Percentiles rank a stretch among this genome's conserved stretches.
These are phyloP conservation scores for Phtheirospermum japonicum DNA, from an alignment of 257 asterid genomes.

Conservation along the genomic window DNA sequence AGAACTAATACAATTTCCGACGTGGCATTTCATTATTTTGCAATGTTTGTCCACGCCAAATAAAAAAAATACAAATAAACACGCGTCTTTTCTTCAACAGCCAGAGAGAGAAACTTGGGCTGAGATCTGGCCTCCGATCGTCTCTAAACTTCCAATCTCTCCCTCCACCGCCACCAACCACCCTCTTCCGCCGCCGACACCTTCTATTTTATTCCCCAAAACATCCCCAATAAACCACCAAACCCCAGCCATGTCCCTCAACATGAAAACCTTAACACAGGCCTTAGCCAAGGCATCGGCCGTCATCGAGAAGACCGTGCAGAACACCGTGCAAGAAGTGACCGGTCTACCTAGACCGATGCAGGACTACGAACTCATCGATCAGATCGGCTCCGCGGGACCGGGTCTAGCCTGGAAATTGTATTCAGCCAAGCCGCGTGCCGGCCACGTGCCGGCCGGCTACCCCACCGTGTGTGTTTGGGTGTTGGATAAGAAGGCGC, in stretches of 20 bases:
- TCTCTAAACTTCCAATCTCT: conserved; percentile 28
- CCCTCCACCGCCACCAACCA: conserved; percentile 29
- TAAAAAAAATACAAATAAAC: conserved; percentile 9
- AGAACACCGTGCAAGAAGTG: conserved; percentile 93
- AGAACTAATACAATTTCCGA: conserved; percentile 22
- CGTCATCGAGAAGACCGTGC: conserved; percentile 94
- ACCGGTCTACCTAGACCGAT: conserved; percentile 83
- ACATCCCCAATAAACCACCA: conserved; percentile 17
- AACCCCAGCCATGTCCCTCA: conserved; percentile 59
- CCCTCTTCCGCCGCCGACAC: conserved; percentile 18
- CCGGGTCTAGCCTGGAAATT: conserved; percentile 93
- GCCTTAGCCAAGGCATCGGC: conserved; percentile 98
- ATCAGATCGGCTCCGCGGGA: conserved; percentile 97
- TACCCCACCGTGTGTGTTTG: conserved; percentile 92
- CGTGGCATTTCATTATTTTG: conserved; percentile 32
- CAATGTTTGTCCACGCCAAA: conserved; percentile 24
- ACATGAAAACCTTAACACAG: conserved; percentile 87
- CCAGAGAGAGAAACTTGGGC: conserved; percentile 37
- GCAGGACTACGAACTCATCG: conserved; percentile 77
- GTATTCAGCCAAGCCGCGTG: conserved; percentile 82
- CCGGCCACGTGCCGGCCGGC: conserved; percentile 54
- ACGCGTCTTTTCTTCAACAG: conserved; percentile 28
- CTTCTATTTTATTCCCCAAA: conserved; percentile 13
- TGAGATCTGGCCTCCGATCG: conserved; percentile 49
- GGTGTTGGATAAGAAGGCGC: conserved; percentile 79